Conservation (phyloP, 352 stramenopile genomes). For the Phytophthora boehmeriae region DNA sequence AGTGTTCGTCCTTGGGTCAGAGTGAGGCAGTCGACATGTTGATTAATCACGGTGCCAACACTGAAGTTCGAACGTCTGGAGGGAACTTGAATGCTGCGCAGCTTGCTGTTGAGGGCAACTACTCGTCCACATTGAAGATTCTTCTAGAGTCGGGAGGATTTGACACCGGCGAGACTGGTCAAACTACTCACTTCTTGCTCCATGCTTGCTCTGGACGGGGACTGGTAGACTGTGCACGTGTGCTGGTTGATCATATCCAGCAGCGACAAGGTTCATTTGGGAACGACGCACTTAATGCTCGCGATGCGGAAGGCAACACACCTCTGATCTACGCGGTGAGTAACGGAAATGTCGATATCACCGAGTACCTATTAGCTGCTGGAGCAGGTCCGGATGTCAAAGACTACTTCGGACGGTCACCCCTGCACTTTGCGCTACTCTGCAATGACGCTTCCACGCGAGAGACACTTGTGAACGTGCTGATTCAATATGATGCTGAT, state of each 20-base stretch:
- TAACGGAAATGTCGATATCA: constrained; percentile 53
- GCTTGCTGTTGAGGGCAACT: constrained; percentile 68
- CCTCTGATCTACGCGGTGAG: constrained; percentile 81
- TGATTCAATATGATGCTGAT: constrained; percentile 73
- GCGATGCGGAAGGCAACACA: constrained; percentile 78
- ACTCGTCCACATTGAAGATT: constrained; percentile 46
- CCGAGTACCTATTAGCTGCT: constrained; percentile 60
- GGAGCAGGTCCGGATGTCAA: constrained; percentile 61
- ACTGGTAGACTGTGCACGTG: constrained; percentile 56
- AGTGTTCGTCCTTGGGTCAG: constrained; percentile 64
- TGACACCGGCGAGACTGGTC: constrained; percentile 39
- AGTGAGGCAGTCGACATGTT: constrained; percentile 70
- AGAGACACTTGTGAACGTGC: constrained; percentile 50
- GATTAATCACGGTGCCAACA: constrained; percentile 68
- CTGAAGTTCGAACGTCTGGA: constrained; percentile 39
- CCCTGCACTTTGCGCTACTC: constrained; percentile 71
- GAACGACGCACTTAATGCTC: constrained; percentile 42
- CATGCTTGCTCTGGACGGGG: constrained; percentile 69
- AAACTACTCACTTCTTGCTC: constrained; percentile 54
- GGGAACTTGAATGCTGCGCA: constrained; percentile 55
- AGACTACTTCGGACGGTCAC: constrained; percentile 69
- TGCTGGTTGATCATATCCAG: constrained; percentile 54
- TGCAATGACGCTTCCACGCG: constrained; percentile 17
- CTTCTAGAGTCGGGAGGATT: constrained; percentile 63
- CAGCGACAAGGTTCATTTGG: constrained; percentile 39